These are phyloP conservation scores for Zygoascus bituminiphila DNA, from an alignment of 805 yeast genomes.

Conservation along the genomic window DNA sequence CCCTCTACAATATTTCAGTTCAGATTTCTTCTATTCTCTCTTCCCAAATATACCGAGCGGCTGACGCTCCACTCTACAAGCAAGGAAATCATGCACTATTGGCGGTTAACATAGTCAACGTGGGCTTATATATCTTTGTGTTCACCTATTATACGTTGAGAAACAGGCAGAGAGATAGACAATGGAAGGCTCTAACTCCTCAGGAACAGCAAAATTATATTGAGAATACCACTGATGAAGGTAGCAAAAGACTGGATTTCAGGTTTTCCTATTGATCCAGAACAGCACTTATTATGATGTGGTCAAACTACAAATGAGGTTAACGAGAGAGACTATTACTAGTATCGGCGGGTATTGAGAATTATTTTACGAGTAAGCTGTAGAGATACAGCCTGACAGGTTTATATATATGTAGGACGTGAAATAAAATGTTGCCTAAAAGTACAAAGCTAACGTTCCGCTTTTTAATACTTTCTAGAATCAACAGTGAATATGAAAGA, in stretches of 20 bases:
- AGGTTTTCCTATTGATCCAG: conserved; percentile 27
- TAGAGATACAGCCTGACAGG: too few relatives aligned
- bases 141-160: conserved; percentile 27
- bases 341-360: too few relatives aligned
- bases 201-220: conserved; percentile 46
- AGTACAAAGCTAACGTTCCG: too few relatives aligned
- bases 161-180: conserved; percentile 30
- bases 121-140: conserved; percentile 6
- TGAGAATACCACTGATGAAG: conserved; percentile 40
- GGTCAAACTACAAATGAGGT: too few relatives aligned
- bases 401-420: too few relatives aligned
- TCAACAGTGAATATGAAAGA: too few relatives aligned
- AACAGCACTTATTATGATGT: too few relatives aligned
- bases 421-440: too few relatives aligned
- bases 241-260: conserved; percentile 52
- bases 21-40: conserved; percentile 50
- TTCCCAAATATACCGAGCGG: conserved; percentile 47
- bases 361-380: too few relatives aligned
- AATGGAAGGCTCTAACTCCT: conserved; percentile 43
- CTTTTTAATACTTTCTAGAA: too few relatives aligned
- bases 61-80: conserved; percentile 53
- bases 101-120: conserved; percentile 19
- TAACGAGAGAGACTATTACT: too few relatives aligned
- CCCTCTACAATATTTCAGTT: conserved; percentile 55
- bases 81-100: conserved; percentile 42